Conservation (phyloP, 2,329 filamentous ascomycete genomes). For the Penicillium sp. region DNA sequence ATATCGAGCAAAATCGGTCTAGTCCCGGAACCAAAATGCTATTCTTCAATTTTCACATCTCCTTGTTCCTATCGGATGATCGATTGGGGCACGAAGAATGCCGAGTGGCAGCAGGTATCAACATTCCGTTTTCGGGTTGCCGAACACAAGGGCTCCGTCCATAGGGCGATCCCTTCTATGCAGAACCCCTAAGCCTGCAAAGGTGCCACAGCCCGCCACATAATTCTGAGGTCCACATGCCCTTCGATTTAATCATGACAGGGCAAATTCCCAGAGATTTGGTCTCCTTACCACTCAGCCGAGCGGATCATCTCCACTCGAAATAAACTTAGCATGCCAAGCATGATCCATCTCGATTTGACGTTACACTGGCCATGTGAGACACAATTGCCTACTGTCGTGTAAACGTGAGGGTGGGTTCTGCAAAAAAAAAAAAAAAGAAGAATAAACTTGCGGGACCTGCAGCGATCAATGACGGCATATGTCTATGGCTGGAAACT, state of each 20-base stretch:
- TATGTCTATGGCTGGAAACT: slow-evolving; percentile 6
- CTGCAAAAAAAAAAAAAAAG: background rate
- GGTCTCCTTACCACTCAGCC: slow-evolving; percentile 9
- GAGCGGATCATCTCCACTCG: slow-evolving; percentile 6
- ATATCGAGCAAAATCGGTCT: background rate
- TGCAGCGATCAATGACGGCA: slow-evolving; percentile 21
- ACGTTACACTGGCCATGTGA: slow-evolving; percentile 17
- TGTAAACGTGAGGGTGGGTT: slow-evolving; percentile 15
- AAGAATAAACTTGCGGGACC: slow-evolving; percentile 5
- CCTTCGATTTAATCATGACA: slow-evolving; percentile 1
- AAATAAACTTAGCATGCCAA: slow-evolving; percentile 5
- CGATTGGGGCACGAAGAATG: background rate
- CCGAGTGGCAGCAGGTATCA: slow-evolving; percentile 7
- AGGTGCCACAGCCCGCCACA: slow-evolving; percentile 2
- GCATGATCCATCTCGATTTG: slow-evolving; percentile 7
- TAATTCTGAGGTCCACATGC: slow-evolving; percentile 3
- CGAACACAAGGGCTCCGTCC: slow-evolving; percentile 9
- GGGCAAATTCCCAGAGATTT: slow-evolving; percentile 5
- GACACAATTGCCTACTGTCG: slow-evolving; percentile 2
- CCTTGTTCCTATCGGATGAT: background rate
- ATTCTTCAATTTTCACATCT: background rate
- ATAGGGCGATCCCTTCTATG: background rate
- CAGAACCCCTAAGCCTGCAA: slow-evolving; percentile 1
- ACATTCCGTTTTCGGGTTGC: slow-evolving; percentile 19
- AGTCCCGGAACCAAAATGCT: background rate